These are phyloP conservation scores for Leishmania tarentolae DNA, from an alignment of 208 protist genomes.

Conservation along the genomic window DNA sequence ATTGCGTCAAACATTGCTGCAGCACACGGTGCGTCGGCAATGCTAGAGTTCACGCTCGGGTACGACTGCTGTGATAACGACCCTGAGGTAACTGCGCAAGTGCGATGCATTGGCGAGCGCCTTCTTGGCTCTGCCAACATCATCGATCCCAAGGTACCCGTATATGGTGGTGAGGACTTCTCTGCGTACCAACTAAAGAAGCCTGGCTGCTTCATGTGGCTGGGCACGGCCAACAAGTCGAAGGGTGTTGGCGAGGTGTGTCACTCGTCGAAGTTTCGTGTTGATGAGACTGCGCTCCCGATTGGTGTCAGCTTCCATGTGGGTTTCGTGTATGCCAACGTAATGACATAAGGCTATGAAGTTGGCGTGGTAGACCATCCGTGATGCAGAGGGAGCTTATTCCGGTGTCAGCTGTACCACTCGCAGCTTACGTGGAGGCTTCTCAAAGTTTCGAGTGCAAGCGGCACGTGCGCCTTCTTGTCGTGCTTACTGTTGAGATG, in stretches of 20 bases:
- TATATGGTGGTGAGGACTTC: constrained; percentile 59
- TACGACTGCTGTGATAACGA: constrained; percentile 77
- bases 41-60: constrained; percentile 40
- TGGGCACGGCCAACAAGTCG: constrained; percentile 44
- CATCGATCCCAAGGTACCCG: constrained; percentile 19
- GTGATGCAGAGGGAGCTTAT: not conserved
- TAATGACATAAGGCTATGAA: constrained; percentile 24
- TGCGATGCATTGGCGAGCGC: constrained; percentile 36
- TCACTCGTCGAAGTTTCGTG: constrained; percentile 54
- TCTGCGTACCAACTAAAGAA: constrained; percentile 43
- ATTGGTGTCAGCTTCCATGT: constrained; percentile 49
- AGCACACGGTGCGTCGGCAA: constrained; percentile 45
- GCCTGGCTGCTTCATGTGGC: constrained; percentile 45
- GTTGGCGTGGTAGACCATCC: not conserved
- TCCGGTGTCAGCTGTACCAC: too few relatives aligned
- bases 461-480: not conserved
- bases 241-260: constrained; percentile 29
- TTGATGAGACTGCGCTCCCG: constrained; percentile 51
- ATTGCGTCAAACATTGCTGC: constrained; percentile 45
- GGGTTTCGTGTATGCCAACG: constrained; percentile 47
- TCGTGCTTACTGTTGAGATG: not conserved
- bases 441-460: not conserved
- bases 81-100: constrained; percentile 39
- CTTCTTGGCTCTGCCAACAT: constrained; percentile 38
- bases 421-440: not conserved